Conservation (phyloP, 495 filamentous ascomycete species). For the Margaritispora aquatica region DNA sequence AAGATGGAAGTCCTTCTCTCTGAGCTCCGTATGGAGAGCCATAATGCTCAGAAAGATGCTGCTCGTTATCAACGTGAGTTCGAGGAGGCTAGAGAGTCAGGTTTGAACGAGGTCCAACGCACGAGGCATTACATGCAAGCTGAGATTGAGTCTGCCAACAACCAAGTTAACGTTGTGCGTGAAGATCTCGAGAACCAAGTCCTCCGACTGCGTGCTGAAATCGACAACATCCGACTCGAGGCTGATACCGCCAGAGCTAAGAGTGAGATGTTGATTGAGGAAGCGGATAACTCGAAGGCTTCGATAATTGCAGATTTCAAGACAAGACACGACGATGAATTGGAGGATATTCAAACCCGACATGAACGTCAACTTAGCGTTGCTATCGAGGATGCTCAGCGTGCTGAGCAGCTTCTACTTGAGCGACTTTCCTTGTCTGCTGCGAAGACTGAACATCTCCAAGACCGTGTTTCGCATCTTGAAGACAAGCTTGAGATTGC, state of each 20-base stretch:
- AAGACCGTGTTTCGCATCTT: conserved; percentile 73
- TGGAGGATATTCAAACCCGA: conserved; percentile 58
- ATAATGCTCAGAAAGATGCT: conserved; percentile 55
- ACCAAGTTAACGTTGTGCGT: conserved; percentile 73
- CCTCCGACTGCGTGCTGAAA: conserved; percentile 56
- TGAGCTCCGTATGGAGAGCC: conserved; percentile 60
- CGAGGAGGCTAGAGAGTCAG: conserved; percentile 72
- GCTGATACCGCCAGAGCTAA: conserved; percentile 66
- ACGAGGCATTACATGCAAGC: conserved; percentile 69
- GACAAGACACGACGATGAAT: conserved; percentile 63
- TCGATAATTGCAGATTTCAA: conserved; percentile 60
- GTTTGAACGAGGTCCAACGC: conserved; percentile 68
- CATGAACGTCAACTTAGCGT: conserved; percentile 70
- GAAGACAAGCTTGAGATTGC: conserved; percentile 89
- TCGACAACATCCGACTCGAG: conserved; percentile 67
- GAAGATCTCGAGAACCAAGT: conserved; percentile 71
- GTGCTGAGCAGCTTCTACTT: conserved; percentile 57
- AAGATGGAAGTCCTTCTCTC: conserved; percentile 60
- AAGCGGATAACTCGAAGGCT: conserved; percentile 57
- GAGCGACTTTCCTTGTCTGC: conserved; percentile 72
- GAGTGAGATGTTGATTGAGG: conserved; percentile 73
- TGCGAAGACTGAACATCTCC: conserved; percentile 70
- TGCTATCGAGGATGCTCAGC: conserved; percentile 63
- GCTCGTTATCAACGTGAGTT: conserved; percentile 76
- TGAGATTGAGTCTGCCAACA: conserved; percentile 74